Evolutionary conservation across 225 moss, liverwort and hornwort genomes (phyloP), one percentile per base, ranked within the genome.

Genomic region (Thuidium tamariscinum): DNA sequence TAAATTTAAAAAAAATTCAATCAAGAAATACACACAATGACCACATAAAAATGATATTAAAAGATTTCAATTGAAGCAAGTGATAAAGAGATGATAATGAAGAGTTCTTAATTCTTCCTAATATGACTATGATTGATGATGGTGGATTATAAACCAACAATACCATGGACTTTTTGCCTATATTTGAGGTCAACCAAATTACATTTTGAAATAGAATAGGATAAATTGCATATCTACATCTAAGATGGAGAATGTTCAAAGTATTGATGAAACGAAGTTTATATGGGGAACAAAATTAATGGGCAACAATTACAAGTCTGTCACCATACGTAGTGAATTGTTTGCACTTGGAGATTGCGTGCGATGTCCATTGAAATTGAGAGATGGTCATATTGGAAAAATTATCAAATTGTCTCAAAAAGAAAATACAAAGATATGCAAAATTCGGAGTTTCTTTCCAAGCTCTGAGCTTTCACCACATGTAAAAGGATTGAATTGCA

Each of bases 321-420:
- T 91, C 1, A 87, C 51, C 1, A 85, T 89, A 21, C 2, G 32
- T 29, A 87, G 90, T 37, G 63, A 92, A 85, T 30, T 51, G 13
- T 89, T 69, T 71, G 32, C 75, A 18, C 85, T 92, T 4, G 72
- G 87, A 64, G 92, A 92, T 83, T 90, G 92, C 77, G 83, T 92
- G 12, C 79, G 20, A 49, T 89, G 52, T 81, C 39, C 26, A 8
- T 81, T 74, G 27, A 65, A 79, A 42, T 48, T 67, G 9, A 68
- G 5, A 5, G 13, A 60, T 7, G 60, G 18, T 34, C 69, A 83
- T n/a, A 9, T 92, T 72, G 90, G 92, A 9, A 90, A 92, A 80
- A 89, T 89, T 17, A 66, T 87, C n/a, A 87, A 42, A 32, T 49
- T 92, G 8, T 87, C 0, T 37, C 48, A 81, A 56, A 72, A 64